Evolutionary conservation across 805 yeast genomes (phyloP).

Genomic region (Debaryomyces prosopidis): DNA sequence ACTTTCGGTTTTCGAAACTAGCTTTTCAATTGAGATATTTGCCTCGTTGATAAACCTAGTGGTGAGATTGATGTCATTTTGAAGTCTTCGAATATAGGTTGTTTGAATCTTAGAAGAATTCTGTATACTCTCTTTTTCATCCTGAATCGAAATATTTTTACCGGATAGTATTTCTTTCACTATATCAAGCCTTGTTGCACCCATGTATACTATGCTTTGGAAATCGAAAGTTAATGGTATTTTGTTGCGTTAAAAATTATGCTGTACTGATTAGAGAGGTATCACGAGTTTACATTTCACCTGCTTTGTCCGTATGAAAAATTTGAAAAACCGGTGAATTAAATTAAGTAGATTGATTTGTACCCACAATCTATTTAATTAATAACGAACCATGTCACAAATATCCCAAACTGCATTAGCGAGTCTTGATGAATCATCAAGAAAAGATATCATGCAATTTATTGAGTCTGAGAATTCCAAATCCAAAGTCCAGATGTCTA

Average conservation of each 20-base stretch:
- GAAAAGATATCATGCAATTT: slow-evolving; percentile 72
- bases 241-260: too few relatives aligned
- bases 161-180: slow-evolving; percentile 4
- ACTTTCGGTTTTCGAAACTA: slow-evolving; percentile 4
- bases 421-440: slow-evolving; percentile 61
- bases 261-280: too few relatives aligned
- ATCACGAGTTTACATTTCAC: too few relatives aligned
- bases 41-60: slow-evolving; percentile 20
- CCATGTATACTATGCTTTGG: background rate
- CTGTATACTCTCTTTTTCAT: background rate
- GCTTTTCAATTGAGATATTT: slow-evolving; percentile 15
- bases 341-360: too few relatives aligned
- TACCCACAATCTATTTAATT: too few relatives aligned
- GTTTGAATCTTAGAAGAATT: slow-evolving; percentile 4
- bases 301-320: too few relatives aligned
- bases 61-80: slow-evolving; percentile 18
- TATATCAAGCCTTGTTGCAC: slow-evolving; percentile 4
- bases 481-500: slow-evolving; percentile 82
- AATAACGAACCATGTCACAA: slow-evolving; percentile 26
- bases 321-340: too few relatives aligned
- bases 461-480: slow-evolving; percentile 82
- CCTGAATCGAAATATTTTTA: background rate
- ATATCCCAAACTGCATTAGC: slow-evolving; percentile 37
- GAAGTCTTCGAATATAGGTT: slow-evolving; percentile 16
- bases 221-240: too few relatives aligned